phyloP scores from a whole-genome alignment of 1,284 basidiomycete species.

The Butyriboletus regius region DNA sequence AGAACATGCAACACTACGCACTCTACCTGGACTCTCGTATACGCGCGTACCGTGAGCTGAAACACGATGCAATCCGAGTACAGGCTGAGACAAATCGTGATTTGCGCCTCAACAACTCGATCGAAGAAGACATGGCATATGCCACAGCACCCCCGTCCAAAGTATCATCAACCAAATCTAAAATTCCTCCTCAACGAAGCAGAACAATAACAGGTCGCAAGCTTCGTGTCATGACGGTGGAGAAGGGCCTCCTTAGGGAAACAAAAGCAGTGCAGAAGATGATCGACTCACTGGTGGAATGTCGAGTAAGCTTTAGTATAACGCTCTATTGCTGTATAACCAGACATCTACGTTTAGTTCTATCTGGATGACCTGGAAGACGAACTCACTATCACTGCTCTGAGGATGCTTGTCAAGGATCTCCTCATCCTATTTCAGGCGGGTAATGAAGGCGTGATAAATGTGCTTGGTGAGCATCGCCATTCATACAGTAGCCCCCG shows the following conservation, averaged over 20 bases:
- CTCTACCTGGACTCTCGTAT: constrained; percentile 86
- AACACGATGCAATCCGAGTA: constrained; percentile 87
- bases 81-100: constrained; percentile 86
- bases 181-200: constrained; percentile 48
- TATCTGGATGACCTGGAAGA: constrained; percentile 91
- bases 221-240: constrained; percentile 85
- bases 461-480: constrained; percentile 68
- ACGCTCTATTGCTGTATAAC: neutral
- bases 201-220: constrained; percentile 78
- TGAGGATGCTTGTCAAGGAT: constrained; percentile 96
- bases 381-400: constrained; percentile 80
- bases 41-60: constrained; percentile 80
- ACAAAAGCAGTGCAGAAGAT: constrained; percentile 85
- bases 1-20: constrained; percentile 83
- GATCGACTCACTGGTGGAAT: constrained; percentile 81
- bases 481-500: neutral
- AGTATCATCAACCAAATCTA: constrained; percentile 26
- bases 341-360: constrained; percentile 50
- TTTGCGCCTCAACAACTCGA: constrained; percentile 55
- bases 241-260: constrained; percentile 90
- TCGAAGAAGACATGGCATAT: constrained; percentile 49
- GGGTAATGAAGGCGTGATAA: constrained; percentile 96
- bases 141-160: constrained; percentile 25
- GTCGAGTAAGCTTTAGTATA: constrained; percentile 52
- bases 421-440: constrained; percentile 92